Evolutionary conservation across 768 basidiomycete species (phyloP).

Genomic region (Kwoniella dejecticola): DNA sequence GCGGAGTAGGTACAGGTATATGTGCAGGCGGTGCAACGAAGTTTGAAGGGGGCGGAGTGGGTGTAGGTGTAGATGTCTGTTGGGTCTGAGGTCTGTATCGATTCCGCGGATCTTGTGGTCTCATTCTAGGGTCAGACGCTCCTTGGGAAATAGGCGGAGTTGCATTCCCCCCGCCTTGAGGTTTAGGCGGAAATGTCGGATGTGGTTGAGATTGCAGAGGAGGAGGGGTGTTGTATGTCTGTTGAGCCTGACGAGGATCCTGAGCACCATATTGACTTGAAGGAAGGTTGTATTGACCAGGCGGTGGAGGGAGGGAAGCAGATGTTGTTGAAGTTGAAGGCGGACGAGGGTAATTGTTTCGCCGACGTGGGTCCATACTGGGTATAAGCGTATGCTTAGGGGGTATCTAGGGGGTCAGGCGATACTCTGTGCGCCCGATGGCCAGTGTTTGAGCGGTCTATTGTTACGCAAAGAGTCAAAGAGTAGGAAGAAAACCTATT

Average conservation of each 20-base stretch:
- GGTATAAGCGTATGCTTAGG: neutral
- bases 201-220: neutral
- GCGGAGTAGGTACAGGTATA: neutral
- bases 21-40: neutral
- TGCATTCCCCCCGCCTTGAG: conserved; percentile 4
- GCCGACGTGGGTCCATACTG: conserved; percentile 39
- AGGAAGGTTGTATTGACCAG: conserved; percentile 6
- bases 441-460: no score
- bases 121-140: conserved; percentile 26
- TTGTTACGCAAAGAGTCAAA: no score
- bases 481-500: neutral
- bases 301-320: conserved; percentile 1
- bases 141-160: conserved; percentile 22
- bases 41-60: conserved; percentile 21
- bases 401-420: neutral
- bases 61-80: conserved; percentile 26
- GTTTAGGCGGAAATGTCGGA: conserved; percentile 9
- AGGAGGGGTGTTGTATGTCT: neutral
- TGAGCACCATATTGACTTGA: neutral
- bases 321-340: conserved; percentile 10
- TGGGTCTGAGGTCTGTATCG: conserved; percentile 11
- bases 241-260: conserved; percentile 7
- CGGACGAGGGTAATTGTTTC: conserved; percentile 24
- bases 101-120: conserved; percentile 39
- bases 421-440: neutral